Conservation (phyloP, 2,329 filamentous ascomycete species). For the Amesomyces nigricolor region DNA sequence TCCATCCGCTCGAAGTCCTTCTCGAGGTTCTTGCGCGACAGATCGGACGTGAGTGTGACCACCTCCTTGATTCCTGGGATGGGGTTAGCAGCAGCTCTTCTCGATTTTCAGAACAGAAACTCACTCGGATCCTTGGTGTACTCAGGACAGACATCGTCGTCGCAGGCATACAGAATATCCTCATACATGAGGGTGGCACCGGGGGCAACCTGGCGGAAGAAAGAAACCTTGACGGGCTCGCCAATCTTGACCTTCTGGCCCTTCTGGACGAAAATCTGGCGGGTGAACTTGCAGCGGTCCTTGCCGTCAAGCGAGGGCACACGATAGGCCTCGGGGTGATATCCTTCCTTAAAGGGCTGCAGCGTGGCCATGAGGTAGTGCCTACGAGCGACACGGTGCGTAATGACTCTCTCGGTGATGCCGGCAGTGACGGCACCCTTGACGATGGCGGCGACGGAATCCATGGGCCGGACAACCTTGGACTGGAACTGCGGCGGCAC, state of each 20-base stretch:
- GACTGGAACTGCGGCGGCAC: constrained; percentile 97
- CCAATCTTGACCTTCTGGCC: constrained; percentile 98
- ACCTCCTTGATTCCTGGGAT: constrained; percentile 91
- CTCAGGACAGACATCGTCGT: constrained; percentile 95
- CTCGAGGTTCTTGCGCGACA: constrained; percentile 96
- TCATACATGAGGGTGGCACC: constrained; percentile 99
- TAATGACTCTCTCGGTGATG: constrained; percentile 95
- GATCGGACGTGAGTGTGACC: constrained; percentile 91
- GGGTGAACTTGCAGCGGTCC: constrained; percentile 96
- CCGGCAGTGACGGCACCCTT: constrained; percentile 97
- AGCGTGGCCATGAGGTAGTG: constrained; percentile 99
- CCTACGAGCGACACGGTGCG: constrained; percentile 90
- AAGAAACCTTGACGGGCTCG: constrained; percentile 96
- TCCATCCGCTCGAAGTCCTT: constrained; percentile 99
- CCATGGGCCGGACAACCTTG: constrained; percentile 97
- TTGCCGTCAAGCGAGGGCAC: constrained; percentile 95
- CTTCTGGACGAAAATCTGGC: constrained; percentile 98
- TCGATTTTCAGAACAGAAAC: constrained; percentile 36
- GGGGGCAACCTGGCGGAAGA: constrained; percentile 95
- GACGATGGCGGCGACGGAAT: constrained; percentile 96
- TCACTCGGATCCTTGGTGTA: constrained; percentile 99
- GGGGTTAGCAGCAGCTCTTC: constrained; percentile 25
- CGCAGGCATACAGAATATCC: constrained; percentile 94
- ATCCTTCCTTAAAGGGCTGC: constrained; percentile 97
- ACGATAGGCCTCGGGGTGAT: constrained; percentile 96